These are phyloP conservation scores for Rosa chinensis DNA, from an alignment of 306 rosid species.

Conservation along the genomic window DNA sequence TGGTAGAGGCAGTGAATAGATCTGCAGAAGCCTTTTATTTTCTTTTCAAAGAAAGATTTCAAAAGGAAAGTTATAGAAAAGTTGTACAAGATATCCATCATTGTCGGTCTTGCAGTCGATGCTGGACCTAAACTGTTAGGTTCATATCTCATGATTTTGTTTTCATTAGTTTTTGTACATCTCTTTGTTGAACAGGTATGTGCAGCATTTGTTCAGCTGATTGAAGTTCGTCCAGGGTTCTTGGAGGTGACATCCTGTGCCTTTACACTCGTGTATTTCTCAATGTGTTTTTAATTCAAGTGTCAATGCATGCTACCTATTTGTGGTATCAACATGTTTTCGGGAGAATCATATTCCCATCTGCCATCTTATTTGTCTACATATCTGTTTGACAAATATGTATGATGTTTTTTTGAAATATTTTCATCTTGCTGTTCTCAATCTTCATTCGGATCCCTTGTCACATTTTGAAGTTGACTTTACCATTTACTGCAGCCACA, in stretches of 20 bases:
- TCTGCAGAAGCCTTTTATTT: background rate
- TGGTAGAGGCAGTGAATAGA: background rate
- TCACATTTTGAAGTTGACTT: conserved; percentile 33
- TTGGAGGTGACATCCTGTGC: conserved; percentile 68
- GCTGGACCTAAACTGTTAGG: conserved; percentile 8
- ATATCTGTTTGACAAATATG: background rate
- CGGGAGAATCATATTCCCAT: background rate
- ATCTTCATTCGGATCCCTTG: background rate
- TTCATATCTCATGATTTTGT: background rate
- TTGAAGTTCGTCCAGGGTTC: conserved; percentile 89
- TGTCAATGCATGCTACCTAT: conserved; percentile 5
- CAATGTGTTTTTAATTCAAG: background rate
- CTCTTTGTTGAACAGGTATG: conserved; percentile 68
- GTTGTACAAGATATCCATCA: background rate
- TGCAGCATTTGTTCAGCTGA: conserved; percentile 94
- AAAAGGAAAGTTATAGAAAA: background rate
- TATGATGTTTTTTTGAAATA: background rate
- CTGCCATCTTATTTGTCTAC: background rate
- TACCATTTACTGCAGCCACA: conserved; percentile 68
- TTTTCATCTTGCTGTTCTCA: conserved; percentile 21
- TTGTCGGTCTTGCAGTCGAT: background rate
- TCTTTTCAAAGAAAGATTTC: background rate
- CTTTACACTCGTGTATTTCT: conserved; percentile 7
- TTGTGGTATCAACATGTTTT: conserved; percentile 1
- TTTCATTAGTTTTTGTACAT: conserved; percentile 10